A percentile compares a stretch with the other conserved stretches of the same genome.
Conservation (phyloP, 2,329 filamentous ascomycete species). For the Aotearoamyces nothofagi region DNA sequence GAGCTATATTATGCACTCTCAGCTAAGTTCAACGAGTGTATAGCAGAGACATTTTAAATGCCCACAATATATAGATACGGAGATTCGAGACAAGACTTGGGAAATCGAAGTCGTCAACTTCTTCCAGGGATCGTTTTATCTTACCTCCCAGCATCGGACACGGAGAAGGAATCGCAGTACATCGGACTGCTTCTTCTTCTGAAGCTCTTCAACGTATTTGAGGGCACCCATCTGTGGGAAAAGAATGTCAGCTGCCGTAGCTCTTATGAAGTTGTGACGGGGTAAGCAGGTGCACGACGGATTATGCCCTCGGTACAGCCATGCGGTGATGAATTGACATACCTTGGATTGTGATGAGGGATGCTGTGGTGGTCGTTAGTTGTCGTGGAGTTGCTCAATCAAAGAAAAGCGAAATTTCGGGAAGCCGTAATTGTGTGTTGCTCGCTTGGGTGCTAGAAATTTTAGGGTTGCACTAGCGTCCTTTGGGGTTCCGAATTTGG, state of each 20-base stretch:
- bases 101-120: constrained; percentile 18
- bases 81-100: constrained; percentile 2
- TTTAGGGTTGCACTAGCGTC: too few species aligned
- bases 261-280: background rate
- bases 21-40: constrained; percentile 99
- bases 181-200: constrained; percentile 99
- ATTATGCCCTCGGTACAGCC: background rate
- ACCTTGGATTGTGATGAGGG: constrained; percentile 1
- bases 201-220: constrained; percentile 99
- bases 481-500: too few species aligned
- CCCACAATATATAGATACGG: constrained; percentile 20
- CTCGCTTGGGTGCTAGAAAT: too few species aligned
- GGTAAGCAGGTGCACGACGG: background rate
- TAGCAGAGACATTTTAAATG: constrained; percentile 43
- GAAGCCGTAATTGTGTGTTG: too few species aligned
- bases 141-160: constrained; percentile 99
- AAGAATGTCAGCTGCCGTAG: background rate
- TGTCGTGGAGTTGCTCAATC: constrained; percentile 1
- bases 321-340: background rate
- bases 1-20: constrained; percentile 99
- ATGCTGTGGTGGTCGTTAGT: constrained; percentile 1
- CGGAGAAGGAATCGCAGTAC: constrained; percentile 99
- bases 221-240: constrained; percentile 88
- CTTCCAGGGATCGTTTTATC: constrained; percentile 31
- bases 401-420: too few species aligned